These are phyloP conservation scores for Leucosporidium yakuticum DNA, from an alignment of 768 basidiomycete species.

Conservation along the genomic window DNA sequence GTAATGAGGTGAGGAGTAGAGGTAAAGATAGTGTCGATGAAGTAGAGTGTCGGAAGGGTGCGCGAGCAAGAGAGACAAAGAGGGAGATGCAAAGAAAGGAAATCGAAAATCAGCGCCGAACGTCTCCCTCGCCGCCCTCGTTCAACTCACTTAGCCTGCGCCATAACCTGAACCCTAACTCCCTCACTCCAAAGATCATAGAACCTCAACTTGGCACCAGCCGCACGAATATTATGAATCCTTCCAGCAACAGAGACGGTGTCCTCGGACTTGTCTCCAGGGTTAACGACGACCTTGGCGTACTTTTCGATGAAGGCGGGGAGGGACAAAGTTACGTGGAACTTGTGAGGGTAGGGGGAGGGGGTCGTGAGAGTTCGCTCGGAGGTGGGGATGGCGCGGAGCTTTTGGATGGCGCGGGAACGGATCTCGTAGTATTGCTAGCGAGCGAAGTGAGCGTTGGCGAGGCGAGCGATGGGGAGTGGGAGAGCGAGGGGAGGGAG, in stretches of 20 bases:
- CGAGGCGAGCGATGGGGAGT: background rate
- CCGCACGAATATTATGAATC: slow-evolving; percentile 79
- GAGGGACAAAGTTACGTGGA: slow-evolving; percentile 75
- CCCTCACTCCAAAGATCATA: slow-evolving; percentile 94
- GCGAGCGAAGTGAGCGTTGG: background rate
- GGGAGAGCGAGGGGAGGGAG: background rate
- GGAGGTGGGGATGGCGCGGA: slow-evolving; percentile 66
- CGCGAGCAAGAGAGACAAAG: no score
- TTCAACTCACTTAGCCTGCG: slow-evolving; percentile 64
- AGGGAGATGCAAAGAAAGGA: no score
- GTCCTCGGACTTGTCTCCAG: slow-evolving; percentile 50
- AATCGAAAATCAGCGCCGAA: no score
- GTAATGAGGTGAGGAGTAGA: no score
- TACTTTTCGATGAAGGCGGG: slow-evolving; percentile 66
- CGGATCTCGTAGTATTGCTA: slow-evolving; percentile 97
- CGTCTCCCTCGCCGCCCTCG: no score
- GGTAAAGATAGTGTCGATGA: no score
- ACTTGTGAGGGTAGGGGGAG: slow-evolving; percentile 99
- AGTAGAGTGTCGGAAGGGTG: background rate
- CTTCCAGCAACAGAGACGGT: slow-evolving; percentile 75
- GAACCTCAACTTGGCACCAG: slow-evolving; percentile 77
- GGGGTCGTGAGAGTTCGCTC: slow-evolving; percentile 48
- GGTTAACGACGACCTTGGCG: slow-evolving; percentile 59
- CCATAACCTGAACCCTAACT: slow-evolving; percentile 89
- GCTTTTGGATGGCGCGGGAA: slow-evolving; percentile 74